Evolutionary conservation across 331 rosid species (phyloP).

Genomic region (Cydonia oblonga): DNA sequence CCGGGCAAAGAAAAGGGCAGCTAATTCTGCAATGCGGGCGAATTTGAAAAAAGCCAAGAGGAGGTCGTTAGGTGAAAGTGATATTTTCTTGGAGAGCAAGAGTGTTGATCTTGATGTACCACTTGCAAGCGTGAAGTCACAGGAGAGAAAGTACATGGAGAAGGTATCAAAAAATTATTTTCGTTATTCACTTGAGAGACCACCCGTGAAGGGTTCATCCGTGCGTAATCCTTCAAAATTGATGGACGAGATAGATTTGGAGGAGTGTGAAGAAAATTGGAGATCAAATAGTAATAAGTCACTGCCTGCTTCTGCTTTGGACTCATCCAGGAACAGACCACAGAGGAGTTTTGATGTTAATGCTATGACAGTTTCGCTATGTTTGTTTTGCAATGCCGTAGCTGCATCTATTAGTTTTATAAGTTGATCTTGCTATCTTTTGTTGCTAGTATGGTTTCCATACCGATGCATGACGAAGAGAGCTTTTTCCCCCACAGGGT

Average conservation of each 20-base stretch:
- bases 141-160: slow-evolving; percentile 40
- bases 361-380: slow-evolving; percentile 45
- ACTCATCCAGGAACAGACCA: slow-evolving; percentile 39
- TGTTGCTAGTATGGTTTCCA: not conserved
- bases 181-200: slow-evolving; percentile 48
- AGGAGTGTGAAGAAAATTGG: slow-evolving; percentile 55
- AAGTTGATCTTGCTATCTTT: not conserved
- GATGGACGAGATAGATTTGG: slow-evolving; percentile 30
- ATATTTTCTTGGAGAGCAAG: slow-evolving; percentile 53
- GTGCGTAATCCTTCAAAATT: slow-evolving; percentile 16
- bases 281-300: slow-evolving; percentile 24
- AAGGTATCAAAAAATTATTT: slow-evolving; percentile 57
- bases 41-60: slow-evolving; percentile 80
- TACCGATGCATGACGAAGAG: not conserved
- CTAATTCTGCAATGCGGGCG: slow-evolving; percentile 94
- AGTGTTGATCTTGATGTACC: slow-evolving; percentile 73
- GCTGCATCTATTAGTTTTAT: not conserved
- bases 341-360: slow-evolving; percentile 60
- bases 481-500: not conserved
- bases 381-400: slow-evolving; percentile 11
- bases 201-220: slow-evolving; percentile 25
- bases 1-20: slow-evolving; percentile 96
- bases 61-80: slow-evolving; percentile 53
- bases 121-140: slow-evolving; percentile 24
- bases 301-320: slow-evolving; percentile 37